Conservation (phyloP, 495 filamentous ascomycete genomes). For the Tuber indicum region DNA sequence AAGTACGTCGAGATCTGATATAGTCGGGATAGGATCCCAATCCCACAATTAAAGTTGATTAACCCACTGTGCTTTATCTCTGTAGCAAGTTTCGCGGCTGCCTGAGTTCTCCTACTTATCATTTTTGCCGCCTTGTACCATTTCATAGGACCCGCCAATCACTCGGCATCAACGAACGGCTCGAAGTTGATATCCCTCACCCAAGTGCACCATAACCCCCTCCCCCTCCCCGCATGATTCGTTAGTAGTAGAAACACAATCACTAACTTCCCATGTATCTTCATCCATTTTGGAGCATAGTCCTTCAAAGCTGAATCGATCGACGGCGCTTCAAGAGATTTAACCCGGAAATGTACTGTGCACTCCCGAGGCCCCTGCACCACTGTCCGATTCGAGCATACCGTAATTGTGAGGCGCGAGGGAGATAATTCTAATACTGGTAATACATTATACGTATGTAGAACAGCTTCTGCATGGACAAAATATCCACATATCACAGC, state of each 20-base stretch:
- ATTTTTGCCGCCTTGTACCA: not conserved
- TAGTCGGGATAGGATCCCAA: not conserved
- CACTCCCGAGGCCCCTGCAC: not conserved
- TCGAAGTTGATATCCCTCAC: not conserved
- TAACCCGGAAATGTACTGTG: not conserved
- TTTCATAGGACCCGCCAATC: not conserved
- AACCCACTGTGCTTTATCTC: conserved; percentile 1
- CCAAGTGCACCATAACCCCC: not conserved
- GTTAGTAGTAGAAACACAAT: not conserved
- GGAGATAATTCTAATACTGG: not conserved
- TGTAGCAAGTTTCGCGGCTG: not conserved
- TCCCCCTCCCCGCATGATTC: not conserved
- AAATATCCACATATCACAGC: not conserved
- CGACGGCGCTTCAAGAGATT: not conserved
- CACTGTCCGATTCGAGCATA: not conserved
- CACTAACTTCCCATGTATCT: not conserved
- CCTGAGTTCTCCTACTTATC: not conserved
- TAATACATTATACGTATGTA: not conserved
- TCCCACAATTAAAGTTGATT: not conserved
- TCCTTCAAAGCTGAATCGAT: not conserved
- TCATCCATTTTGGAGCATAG: not conserved
- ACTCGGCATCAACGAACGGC: not conserved
- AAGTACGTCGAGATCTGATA: not conserved
- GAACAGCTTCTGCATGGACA: not conserved
- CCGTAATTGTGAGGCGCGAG: not conserved